Evolutionary conservation across 78 protist species (phyloP), one percentile per base, ranked within the genome.

Genomic region (Dictyostelium purpureum): DNA sequence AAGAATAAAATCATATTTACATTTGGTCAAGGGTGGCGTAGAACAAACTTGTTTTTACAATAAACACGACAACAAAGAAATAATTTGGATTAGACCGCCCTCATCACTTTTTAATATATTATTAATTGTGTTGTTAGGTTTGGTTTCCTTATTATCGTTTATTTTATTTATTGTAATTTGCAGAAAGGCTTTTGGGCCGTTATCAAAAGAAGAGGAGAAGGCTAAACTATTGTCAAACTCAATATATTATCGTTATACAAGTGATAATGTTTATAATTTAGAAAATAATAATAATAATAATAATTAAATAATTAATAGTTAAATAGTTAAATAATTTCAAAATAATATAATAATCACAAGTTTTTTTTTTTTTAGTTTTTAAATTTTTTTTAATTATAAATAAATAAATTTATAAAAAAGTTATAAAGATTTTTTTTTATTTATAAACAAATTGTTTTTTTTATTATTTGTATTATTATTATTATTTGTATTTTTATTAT

Each of bases 211-310:
- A 18, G 71, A 63, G 33, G 71, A 63, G 16, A 63, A 63, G 18
- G 71, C 71, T 5, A 63, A 63, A 33, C 42, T 63, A 63, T 14
- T 63, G 16, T 63, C 71, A 31, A 31, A 28, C 33, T 31, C 38
- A 63, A 28, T 42, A 33, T 63, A 63, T 63, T 63, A 63, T 63
- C 71, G 71, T 63, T 63, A 63, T 63, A 63, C 71, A 1, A 31
- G 40, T 63, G 71, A 63, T 63, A 63, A 63, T 16, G 16, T 63
- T 28, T 63, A 63, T 63, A 63, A 33, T 59, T 28, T 14, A 47
- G 3, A 10, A 59, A 9, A 31, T 61, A 24, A 56, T 56, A 9
- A 57, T 26, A 57, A 26, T 33, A 56, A 57, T 10, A 26, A 57
- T 3, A 26, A 57, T 10, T 26, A 57, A 26, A 57, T 11, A 57